Evolutionary conservation across 106 monocot species (phyloP).

Genomic region (Dioscorea dumetorum): DNA sequence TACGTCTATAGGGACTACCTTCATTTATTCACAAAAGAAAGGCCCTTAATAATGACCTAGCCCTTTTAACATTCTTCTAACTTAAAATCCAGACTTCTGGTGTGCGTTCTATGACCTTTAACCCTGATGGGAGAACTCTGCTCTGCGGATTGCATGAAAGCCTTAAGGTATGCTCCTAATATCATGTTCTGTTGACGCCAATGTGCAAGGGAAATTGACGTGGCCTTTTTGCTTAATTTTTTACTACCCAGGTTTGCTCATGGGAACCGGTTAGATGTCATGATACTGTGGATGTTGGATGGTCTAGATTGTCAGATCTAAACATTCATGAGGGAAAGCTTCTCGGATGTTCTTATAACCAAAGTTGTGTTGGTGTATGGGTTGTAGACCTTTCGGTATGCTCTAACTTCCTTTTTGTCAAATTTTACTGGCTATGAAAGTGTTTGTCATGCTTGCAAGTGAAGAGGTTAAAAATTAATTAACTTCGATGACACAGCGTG

Average conservation of each 20-base stretch:
- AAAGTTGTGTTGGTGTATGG: slow-evolving; percentile 99
- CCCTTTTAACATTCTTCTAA: too few relatives aligned
- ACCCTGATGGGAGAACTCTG: slow-evolving; percentile 84
- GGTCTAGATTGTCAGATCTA: slow-evolving; percentile 92
- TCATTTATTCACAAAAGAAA: too few relatives aligned
- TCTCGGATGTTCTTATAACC: slow-evolving; percentile 98
- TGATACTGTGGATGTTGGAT: slow-evolving; percentile 95
- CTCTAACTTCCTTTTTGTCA: slow-evolving; percentile 5
- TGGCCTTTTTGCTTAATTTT: too few relatives aligned
- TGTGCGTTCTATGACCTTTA: slow-evolving; percentile 86
- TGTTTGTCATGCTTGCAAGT: not conserved
- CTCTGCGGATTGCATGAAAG: slow-evolving; percentile 91
- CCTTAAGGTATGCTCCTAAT: slow-evolving; percentile 51
- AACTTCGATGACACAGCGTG: slow-evolving; percentile 38
- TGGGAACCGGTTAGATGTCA: slow-evolving; percentile 95
- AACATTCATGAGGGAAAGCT: slow-evolving; percentile 96
- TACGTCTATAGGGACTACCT: too few relatives aligned
- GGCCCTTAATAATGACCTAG: too few relatives aligned
- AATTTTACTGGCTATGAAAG: not conserved
- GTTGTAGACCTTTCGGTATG: slow-evolving; percentile 94
- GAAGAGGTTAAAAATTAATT: not conserved
- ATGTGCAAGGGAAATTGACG: too few relatives aligned
- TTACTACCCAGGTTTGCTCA: slow-evolving; percentile 53
- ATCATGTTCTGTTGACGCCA: too few relatives aligned
- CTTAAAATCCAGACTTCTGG: slow-evolving; percentile 39